phyloP scores from a whole-genome alignment of 306 rosid genomes.

The Vigna angularis region DNA sequence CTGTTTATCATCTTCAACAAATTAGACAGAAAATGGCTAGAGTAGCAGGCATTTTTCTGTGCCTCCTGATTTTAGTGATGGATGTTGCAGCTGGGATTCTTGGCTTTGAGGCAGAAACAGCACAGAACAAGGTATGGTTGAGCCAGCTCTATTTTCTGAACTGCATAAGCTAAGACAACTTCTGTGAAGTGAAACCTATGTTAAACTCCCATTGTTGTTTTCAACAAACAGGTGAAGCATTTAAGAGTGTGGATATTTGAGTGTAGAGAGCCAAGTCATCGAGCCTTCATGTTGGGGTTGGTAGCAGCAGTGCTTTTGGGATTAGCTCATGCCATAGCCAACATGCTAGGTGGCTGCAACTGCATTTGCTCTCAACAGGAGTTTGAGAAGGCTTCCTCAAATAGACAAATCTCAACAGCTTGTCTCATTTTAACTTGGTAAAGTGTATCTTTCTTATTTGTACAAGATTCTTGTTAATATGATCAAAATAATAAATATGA shows the following conservation, averaged over 20 bases:
- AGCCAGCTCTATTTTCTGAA: constrained; percentile 3
- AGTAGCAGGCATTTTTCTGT: constrained; percentile 65
- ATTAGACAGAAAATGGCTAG: constrained; percentile 58
- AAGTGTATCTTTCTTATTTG: not conserved
- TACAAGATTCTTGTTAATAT: no score
- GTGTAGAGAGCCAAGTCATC: constrained; percentile 87
- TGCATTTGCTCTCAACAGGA: constrained; percentile 90
- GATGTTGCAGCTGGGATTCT: constrained; percentile 93
- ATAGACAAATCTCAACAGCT: constrained; percentile 69
- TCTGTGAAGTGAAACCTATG: constrained; percentile 1
- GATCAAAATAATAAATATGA: not conserved
- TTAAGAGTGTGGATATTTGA: constrained; percentile 89
- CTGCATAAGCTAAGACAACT: not conserved
- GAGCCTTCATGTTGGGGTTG: constrained; percentile 83
- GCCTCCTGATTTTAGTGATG: constrained; percentile 69
- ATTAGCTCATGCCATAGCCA: constrained; percentile 73
- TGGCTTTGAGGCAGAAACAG: constrained; percentile 87
- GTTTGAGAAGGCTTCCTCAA: constrained; percentile 73
- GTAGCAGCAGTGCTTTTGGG: constrained; percentile 75
- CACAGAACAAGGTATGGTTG: constrained; percentile 79
- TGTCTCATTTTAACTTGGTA: constrained; percentile 92
- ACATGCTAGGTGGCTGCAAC: constrained; percentile 83
- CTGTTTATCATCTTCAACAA: constrained; percentile 34
- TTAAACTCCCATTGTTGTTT: constrained; percentile 14
- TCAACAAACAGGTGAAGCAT: constrained; percentile 73